These are phyloP conservation scores for Geotrichum carabidarum DNA, from an alignment of 1,139 yeast species.

Conservation along the genomic window DNA sequence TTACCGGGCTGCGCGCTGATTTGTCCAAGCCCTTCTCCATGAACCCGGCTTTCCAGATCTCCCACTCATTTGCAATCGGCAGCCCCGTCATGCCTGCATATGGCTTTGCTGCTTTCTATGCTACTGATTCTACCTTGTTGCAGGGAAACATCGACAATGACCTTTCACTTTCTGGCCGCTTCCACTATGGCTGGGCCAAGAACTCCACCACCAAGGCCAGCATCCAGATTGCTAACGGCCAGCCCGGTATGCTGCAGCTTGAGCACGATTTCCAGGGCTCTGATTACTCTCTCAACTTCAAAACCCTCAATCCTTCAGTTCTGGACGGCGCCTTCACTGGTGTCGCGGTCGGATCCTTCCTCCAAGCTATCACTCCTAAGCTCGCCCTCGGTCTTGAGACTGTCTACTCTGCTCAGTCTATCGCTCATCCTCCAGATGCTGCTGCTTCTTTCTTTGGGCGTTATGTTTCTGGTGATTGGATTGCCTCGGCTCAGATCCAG, in stretches of 20 bases:
- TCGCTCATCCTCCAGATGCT: conserved; percentile 80
- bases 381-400: conserved; percentile 90
- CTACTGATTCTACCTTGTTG: conserved; percentile 75
- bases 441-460: conserved; percentile 89
- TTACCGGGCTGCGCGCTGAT: conserved; percentile 96
- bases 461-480: conserved; percentile 84
- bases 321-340: conserved; percentile 75
- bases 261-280: conserved; percentile 93
- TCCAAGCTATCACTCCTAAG: conserved; percentile 82
- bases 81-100: conserved; percentile 84
- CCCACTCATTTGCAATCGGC: conserved; percentile 90
- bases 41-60: conserved; percentile 94
- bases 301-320: conserved; percentile 83
- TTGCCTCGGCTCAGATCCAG: conserved; percentile 88
- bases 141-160: conserved; percentile 94
- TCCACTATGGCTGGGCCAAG: conserved; percentile 88
- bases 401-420: conserved; percentile 76
- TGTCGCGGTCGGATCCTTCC: conserved; percentile 82
- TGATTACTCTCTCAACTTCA: conserved; percentile 83
- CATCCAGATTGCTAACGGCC: conserved; percentile 81
- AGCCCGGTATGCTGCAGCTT: conserved; percentile 89
- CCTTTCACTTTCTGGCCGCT: conserved; percentile 76
- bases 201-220: conserved; percentile 77
- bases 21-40: conserved; percentile 85
- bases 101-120: conserved; percentile 86